Base-by-base conservation (phyloP, 805 yeast genomes). In the Kazachstania psychrophila region DNA sequence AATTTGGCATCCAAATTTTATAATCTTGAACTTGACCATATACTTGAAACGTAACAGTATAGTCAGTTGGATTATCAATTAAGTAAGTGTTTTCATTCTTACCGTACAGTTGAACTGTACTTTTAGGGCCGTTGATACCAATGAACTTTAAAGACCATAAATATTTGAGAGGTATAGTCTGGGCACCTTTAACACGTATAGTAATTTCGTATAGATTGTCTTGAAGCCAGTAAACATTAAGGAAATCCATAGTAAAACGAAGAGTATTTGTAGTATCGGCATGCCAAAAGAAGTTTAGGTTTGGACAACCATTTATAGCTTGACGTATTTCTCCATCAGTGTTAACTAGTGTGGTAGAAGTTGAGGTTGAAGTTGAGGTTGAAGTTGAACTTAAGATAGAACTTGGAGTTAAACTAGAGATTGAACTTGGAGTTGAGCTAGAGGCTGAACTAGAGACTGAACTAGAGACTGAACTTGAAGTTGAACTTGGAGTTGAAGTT, bases 1-100 rank as follows among this genome's bases (percentile, higher is more conserved):
- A 46, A 13, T 40, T 38, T 16, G 53, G 54, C 44, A 51, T 33
- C 49, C 49, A 46, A 9, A 43, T 38, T 2, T 29, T 35, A 10
- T 42, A 38, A 1, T 17, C 16, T 2, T 22, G 13, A 7, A 38
- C 28, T 8, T 29, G 23, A 13, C 40, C 50, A 17, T 44, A 37
- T 1, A 49, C 47, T 13, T 40, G 31, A 29, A 51, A 47, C 10
- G 51, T 47, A 3, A 44, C 42, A 3, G 44, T 43, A 28, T 33
- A 51, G 28, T 51, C 49, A 1, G 54, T 47, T 23, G 55, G 55
- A 22, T 39, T 34, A 16, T 34, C 38, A 16, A 42, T 40, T 8
- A 36, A 13, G 14, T 28, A 36, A 13, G 41, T 36, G 7, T 40
- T 40, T 24, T 49, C 49, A 32, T 49, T 46, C 15, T 31, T 26